These are phyloP conservation scores for Backusella australiensis DNA, from an alignment of 192 early-diverging fungal species.

Conservation along the genomic window DNA sequence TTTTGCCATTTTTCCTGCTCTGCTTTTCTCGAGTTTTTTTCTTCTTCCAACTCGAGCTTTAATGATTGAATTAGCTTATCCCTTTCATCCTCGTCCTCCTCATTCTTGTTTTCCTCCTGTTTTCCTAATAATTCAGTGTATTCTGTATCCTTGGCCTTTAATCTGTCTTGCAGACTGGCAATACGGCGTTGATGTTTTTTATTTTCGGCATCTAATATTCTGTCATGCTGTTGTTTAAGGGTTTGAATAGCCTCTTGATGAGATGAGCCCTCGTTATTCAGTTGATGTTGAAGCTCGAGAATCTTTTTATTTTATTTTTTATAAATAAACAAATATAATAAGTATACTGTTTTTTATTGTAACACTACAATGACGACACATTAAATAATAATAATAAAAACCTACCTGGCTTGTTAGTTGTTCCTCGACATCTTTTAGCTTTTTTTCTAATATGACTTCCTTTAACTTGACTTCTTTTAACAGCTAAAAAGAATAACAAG, in stretches of 20 bases:
- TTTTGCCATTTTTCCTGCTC: constrained; percentile 3
- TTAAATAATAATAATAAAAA: neutral
- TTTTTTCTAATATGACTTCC: constrained; percentile 6
- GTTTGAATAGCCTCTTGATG: constrained; percentile 3
- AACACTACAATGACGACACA: neutral
- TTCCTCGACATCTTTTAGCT: constrained; percentile 8
- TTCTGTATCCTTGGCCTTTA: constrained; percentile 12
- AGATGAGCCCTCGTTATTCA: neutral
- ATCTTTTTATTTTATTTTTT: neutral
- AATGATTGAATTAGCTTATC: neutral
- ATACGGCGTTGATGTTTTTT: constrained; percentile 10
- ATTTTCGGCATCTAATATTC: neutral
- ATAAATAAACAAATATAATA: neutral
- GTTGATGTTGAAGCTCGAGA: neutral
- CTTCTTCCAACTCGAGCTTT: neutral
- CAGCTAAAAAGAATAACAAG: neutral
- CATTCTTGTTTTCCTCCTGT: neutral
- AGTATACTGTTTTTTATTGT: neutral
- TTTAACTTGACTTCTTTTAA: constrained; percentile 18
- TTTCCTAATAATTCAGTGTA: neutral
- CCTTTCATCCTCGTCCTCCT: neutral
- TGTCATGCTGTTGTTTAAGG: neutral
- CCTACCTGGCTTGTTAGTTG: neutral
- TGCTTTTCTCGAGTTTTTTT: neutral
- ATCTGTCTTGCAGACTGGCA: constrained; percentile 7